Base-by-base conservation (phyloP, 805 yeast genomes). In the Grigorovia jiainica region DNA sequence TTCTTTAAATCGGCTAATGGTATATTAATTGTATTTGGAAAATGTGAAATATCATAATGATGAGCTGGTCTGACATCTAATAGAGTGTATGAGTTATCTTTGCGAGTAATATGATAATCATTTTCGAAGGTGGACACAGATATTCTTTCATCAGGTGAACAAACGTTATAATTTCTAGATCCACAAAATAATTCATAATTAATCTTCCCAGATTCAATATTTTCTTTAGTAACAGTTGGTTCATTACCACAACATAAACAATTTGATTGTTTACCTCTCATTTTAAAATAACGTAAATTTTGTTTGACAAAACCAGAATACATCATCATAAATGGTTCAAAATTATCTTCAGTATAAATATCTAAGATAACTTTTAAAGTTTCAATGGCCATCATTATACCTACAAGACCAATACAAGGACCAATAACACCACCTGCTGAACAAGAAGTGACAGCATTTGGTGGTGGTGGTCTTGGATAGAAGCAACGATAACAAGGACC, bases 401-500 rank as follows among this genome's bases (percentile, higher is more conserved):
- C 99, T 57, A 90, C 76, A 1, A 87, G 52, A 0, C 98, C 99
- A 42, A 92, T 94, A n/a, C 89, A 92, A 0, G 97, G 95, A 0
- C 98, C 98, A 20, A 92, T 61, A 0, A 90, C 94, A 5, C 97
- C 97, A 3, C 95, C 95, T 61, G 87, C 97, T 11, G 84, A 76
- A 53, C 99, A 92, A 0, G 94, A 74, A 0, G 87, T 75, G 1
- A 89, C 87, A 1, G 83, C 70, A 44, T 76, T 79, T 1, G 95
- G 84, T 1, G 89, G 78, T 0, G 98, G 97, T 0, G 97, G 95
- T 7, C 66, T 66, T 0, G 98, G 97, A 51, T 84, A 86, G 61
- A 89, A 78, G 57, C 99, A 92, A 46, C 99, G 67, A 57, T 92
- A 92, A 58, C 99, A 92, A 0, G 99, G 99, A 0, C 95, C 95